These are phyloP conservation scores for Plantago coronopus DNA, from an alignment of 305 asterid species.

Conservation along the genomic window DNA sequence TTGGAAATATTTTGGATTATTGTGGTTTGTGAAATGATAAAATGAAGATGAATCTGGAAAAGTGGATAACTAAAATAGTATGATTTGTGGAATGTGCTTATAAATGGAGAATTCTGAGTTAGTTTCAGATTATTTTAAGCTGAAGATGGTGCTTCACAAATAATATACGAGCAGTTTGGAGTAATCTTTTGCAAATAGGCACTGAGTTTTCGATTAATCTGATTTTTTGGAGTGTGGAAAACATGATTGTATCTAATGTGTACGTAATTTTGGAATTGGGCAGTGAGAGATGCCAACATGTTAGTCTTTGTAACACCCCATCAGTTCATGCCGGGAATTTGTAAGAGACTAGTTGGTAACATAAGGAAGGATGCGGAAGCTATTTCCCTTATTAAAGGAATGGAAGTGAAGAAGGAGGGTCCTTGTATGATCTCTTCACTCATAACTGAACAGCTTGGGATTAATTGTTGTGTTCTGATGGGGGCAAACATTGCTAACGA, in stretches of 20 bases:
- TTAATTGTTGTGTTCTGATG: constrained; percentile 79
- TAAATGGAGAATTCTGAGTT: no score
- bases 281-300: constrained; percentile 79
- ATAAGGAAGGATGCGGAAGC: constrained; percentile 61
- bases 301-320: constrained; percentile 91
- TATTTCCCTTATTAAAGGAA: constrained; percentile 75
- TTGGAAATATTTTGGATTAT: no score
- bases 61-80: no score
- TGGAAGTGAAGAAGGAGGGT: constrained; percentile 95
- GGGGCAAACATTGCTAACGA: constrained; percentile 94
- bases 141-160: no score
- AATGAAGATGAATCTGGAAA: no score
- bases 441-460: constrained; percentile 59
- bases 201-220: not conserved
- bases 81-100: no score
- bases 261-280: constrained; percentile 12
- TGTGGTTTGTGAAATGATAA: no score
- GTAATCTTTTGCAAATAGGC: no score
- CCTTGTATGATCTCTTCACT: constrained; percentile 90
- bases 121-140: no score
- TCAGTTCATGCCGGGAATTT: constrained; percentile 86
- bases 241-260: constrained; percentile 2
- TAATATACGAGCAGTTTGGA: no score
- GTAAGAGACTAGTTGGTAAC: constrained; percentile 64
- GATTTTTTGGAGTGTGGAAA: not conserved